Percentiles rank a stretch among this genome's conserved stretches.
phyloP scores from a whole-genome alignment of 805 yeast genomes.

The Suhomyces xylopsoci region DNA sequence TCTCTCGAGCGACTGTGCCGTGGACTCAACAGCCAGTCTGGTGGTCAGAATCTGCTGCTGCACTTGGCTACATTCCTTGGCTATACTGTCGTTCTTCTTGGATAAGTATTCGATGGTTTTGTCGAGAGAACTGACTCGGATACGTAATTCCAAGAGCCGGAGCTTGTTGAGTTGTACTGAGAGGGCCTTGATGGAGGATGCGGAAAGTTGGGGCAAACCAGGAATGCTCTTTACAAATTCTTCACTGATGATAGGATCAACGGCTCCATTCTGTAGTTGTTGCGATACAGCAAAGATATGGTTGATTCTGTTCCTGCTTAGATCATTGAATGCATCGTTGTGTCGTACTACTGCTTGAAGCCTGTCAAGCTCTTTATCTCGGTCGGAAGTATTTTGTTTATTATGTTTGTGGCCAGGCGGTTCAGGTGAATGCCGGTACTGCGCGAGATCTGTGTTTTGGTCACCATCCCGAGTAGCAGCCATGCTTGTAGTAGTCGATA shows the following conservation, averaged over 20 bases:
- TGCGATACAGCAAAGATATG: conserved; percentile 20
- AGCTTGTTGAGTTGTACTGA: conserved; percentile 32
- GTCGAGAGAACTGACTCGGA: conserved; percentile 11
- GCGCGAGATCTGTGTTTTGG: background rate
- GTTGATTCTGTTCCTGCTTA: conserved; percentile 23
- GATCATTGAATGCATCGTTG: conserved; percentile 22
- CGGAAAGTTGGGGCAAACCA: conserved; percentile 13
- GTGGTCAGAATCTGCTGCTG: background rate
- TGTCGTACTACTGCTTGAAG: conserved; percentile 8
- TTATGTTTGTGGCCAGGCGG: background rate
- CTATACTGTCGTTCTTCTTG: background rate
- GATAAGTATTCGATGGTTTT: background rate
- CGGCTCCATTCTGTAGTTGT: conserved; percentile 4
- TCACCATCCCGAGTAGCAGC: background rate
- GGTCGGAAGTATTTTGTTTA: background rate
- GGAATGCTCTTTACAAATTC: background rate
- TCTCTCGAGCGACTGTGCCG: background rate
- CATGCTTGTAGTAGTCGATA: background rate
- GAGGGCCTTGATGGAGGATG: conserved; percentile 19
- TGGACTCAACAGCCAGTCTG: background rate
- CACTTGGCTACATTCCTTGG: background rate
- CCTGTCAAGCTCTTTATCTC: background rate
- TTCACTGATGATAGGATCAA: background rate
- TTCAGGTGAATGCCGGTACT: background rate
- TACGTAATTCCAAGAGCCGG: conserved; percentile 16